Conservation (phyloP, 352 stramenopile species). For the Pilasporangium apinafurcum region DNA sequence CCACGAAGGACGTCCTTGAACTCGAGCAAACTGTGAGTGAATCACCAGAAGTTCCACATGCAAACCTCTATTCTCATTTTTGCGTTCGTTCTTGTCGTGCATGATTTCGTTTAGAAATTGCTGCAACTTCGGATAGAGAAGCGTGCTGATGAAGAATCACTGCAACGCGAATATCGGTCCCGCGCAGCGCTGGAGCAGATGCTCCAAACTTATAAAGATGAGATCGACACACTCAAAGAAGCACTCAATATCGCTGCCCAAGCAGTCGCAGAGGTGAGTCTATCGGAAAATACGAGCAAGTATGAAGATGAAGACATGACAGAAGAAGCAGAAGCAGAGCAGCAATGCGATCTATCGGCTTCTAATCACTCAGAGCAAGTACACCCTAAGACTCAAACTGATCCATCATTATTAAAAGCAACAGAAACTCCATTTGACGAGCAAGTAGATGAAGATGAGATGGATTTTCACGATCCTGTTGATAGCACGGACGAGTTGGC, state of each 20-base stretch:
- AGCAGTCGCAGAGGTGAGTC: conserved; percentile 30
- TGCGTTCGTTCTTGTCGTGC: neutral
- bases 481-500: too few relatives aligned
- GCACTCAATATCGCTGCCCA: conserved; percentile 63
- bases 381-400: too few relatives aligned
- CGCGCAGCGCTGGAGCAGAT: conserved; percentile 37
- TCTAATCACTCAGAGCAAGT: too few relatives aligned
- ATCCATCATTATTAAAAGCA: too few relatives aligned
- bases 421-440: too few relatives aligned
- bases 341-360: too few relatives aligned
- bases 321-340: too few relatives aligned
- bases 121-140: conserved; percentile 39
- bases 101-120: conserved; percentile 19
- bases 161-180: conserved; percentile 54
- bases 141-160: conserved; percentile 36
- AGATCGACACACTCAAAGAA: conserved; percentile 68
- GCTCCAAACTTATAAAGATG: conserved; percentile 65
- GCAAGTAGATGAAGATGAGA: too few relatives aligned
- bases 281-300: neutral
- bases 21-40: conserved; percentile 33
- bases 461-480: too few relatives aligned
- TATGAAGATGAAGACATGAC: too few relatives aligned
- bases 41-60: too few relatives aligned
- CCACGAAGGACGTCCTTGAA: conserved; percentile 28
- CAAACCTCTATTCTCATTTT: too few relatives aligned